phyloP scores from a whole-genome alignment of 2,329 filamentous ascomycete genomes.

The Thielaviopsis populi region DNA sequence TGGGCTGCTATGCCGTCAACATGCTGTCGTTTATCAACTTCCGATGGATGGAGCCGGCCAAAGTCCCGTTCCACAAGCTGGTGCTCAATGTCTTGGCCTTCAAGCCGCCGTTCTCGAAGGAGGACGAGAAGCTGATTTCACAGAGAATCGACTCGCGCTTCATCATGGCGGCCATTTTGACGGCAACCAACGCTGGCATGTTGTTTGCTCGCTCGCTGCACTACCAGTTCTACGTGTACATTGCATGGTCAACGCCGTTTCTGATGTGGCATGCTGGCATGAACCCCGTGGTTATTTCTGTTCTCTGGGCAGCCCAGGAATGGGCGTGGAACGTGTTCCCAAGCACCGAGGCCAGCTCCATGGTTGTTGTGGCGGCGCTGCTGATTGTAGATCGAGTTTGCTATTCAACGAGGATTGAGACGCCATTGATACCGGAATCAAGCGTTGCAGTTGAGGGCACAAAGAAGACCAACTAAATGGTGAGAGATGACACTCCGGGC shows the following conservation, averaged over 20 bases:
- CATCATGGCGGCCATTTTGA: conserved; percentile 60
- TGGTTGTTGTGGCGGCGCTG: conserved; percentile 54
- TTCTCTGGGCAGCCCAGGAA: conserved; percentile 65
- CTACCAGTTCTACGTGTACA: conserved; percentile 90
- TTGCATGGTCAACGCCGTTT: conserved; percentile 79
- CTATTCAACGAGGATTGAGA: conserved; percentile 13
- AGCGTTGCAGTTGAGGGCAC: conserved; percentile 19
- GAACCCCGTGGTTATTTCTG: conserved; percentile 51
- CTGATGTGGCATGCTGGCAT: conserved; percentile 66
- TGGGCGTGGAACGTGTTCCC: conserved; percentile 92
- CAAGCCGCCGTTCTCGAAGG: conserved; percentile 31
- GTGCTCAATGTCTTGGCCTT: conserved; percentile 29
- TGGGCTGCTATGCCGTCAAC: conserved; percentile 50
- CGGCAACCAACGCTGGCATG: conserved; percentile 63
- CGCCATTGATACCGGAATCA: conserved; percentile 16
- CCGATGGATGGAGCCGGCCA: conserved; percentile 58
- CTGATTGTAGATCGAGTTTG: conserved; percentile 36
- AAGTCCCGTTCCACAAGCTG: conserved; percentile 42
- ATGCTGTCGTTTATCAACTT: conserved; percentile 50
- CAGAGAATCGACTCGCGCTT: conserved; percentile 52
- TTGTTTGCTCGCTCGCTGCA: conserved; percentile 78
- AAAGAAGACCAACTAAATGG: conserved; percentile 23
- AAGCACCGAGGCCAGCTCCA: conserved; percentile 46
- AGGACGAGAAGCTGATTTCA: conserved; percentile 42
- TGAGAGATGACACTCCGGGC: no score